phyloP scores from a whole-genome alignment of 2,329 filamentous ascomycete species.

The Colletotrichum higginsianum region DNA sequence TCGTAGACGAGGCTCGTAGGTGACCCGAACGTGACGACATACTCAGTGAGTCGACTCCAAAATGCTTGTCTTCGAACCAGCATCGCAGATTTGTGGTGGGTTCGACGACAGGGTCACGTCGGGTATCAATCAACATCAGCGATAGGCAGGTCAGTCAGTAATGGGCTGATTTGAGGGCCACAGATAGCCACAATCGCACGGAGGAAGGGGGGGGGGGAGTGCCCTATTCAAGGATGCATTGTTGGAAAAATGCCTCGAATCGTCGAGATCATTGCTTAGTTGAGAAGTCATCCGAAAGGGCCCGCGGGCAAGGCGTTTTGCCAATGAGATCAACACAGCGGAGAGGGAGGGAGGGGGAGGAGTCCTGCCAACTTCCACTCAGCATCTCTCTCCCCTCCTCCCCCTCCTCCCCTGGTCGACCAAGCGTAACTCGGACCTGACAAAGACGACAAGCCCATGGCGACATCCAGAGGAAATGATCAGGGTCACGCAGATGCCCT shows the following conservation, averaged over 20 bases:
- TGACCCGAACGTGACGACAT: neutral
- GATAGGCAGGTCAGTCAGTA: neutral
- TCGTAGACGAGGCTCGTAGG: neutral
- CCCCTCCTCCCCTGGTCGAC: neutral
- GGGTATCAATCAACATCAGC: neutral
- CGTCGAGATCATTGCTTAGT: constrained; percentile 13
- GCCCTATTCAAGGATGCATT: neutral
- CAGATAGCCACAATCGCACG: neutral
- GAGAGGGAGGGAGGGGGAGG: neutral
- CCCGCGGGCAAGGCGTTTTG: neutral
- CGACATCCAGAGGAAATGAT: constrained; percentile 31
- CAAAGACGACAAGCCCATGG: neutral
- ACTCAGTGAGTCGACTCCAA: neutral
- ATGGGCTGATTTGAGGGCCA: constrained; percentile 13
- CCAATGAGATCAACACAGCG: constrained; percentile 16
- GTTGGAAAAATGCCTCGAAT: constrained; percentile 16
- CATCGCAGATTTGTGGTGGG: neutral
- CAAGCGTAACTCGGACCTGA: neutral
- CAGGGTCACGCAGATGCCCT: constrained; percentile 24
- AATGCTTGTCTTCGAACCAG: no score
- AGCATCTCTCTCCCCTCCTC: neutral
- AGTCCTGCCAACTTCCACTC: constrained; percentile 11
- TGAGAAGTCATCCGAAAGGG: constrained; percentile 3
- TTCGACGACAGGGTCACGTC: neutral
- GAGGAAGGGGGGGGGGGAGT: neutral